phyloP scores from a whole-genome alignment of 495 filamentous ascomycete genomes.

The Gamarada debralockiae region DNA sequence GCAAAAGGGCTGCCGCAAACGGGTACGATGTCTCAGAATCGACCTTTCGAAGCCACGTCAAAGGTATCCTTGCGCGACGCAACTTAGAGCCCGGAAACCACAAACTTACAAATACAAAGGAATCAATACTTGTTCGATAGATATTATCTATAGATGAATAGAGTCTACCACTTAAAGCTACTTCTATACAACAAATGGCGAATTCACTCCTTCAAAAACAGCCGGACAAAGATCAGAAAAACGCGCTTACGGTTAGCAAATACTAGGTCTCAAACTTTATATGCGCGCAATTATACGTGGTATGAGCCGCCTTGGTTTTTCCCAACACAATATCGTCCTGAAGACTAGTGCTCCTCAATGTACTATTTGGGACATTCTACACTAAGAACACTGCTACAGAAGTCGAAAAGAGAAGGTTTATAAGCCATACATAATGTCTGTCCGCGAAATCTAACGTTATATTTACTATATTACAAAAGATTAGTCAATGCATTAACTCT shows the following conservation, averaged over 20 bases:
- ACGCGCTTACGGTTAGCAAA: neutral
- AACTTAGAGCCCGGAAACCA: conserved; percentile 16
- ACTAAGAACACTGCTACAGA: no score
- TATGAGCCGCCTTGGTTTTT: no score
- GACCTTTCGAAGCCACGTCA: conserved; percentile 16
- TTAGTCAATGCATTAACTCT: no score
- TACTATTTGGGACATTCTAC: no score
- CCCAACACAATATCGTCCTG: no score
- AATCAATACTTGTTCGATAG: conserved; percentile 3
- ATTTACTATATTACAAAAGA: no score
- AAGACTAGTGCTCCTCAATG: no score
- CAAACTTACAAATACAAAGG: conserved; percentile 17
- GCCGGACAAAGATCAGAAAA: neutral
- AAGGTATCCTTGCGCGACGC: neutral
- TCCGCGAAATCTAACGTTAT: no score
- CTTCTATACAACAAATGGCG: conserved; percentile 4
- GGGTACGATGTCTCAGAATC: conserved; percentile 23
- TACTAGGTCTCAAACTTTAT: neutral
- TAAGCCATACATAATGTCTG: no score
- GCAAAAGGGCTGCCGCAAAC: conserved; percentile 14
- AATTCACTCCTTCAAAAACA: conserved; percentile 1
- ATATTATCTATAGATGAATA: neutral
- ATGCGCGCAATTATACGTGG: no score
- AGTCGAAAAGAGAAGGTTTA: no score
- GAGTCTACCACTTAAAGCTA: neutral